Conservation (phyloP, 2,329 filamentous ascomycete genomes). For the Aureobasidium sp. region DNA sequence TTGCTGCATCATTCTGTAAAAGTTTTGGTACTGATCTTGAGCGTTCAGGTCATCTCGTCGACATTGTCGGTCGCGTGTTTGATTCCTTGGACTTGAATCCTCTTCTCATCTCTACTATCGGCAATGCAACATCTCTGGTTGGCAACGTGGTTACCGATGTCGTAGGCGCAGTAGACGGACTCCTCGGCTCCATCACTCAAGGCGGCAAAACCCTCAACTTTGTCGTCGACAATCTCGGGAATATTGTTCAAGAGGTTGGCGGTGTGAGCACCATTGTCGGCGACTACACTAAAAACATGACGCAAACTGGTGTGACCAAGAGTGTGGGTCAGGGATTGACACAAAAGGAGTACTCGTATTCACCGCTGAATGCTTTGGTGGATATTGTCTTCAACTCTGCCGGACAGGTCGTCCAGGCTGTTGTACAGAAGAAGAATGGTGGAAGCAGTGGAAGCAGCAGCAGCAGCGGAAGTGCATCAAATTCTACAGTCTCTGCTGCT, state of each 20-base stretch:
- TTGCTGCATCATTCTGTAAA: not conserved
- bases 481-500: conserved; percentile 4
- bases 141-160: conserved; percentile 35
- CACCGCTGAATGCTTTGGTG: conserved; percentile 45
- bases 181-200: conserved; percentile 53
- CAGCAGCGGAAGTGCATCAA: conserved; percentile 1
- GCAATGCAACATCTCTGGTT: conserved; percentile 35
- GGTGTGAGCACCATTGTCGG: conserved; percentile 49
- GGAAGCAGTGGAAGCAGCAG: conserved; percentile 14
- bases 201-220: conserved; percentile 42
- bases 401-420: conserved; percentile 49
- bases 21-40: not conserved
- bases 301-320: conserved; percentile 32
- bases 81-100: conserved; percentile 55
- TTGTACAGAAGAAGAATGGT: conserved; percentile 27
- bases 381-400: conserved; percentile 51
- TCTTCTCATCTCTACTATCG: conserved; percentile 38
- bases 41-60: conserved; percentile 46
- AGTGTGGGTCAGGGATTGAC: conserved; percentile 33
- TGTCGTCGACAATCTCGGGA: conserved; percentile 53
- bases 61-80: conserved; percentile 56
- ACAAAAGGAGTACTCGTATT: conserved; percentile 49
- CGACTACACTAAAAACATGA: conserved; percentile 55
- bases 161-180: conserved; percentile 52
- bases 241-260: conserved; percentile 54